phyloP scores from a whole-genome alignment of 805 yeast genomes.

The Spathaspora sp. region DNA sequence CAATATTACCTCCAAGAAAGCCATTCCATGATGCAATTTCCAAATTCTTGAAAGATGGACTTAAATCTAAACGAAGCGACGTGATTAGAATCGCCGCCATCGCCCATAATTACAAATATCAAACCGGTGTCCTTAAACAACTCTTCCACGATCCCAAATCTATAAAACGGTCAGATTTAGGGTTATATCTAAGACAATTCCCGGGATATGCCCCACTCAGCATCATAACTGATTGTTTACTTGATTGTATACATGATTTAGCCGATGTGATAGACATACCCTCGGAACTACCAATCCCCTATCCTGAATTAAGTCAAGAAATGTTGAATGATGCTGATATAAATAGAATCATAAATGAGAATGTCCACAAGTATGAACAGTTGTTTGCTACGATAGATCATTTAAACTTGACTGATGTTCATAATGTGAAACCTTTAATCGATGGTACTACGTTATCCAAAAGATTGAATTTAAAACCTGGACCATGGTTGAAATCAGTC shows the following conservation, averaged over 20 bases:
- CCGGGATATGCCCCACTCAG: constrained; percentile 50
- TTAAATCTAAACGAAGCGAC: constrained; percentile 59
- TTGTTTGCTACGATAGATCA: constrained; percentile 29
- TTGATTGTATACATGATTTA: constrained; percentile 19
- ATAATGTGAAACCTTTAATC: constrained; percentile 57
- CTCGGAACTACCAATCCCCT: constrained; percentile 7
- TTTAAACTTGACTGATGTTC: constrained; percentile 38
- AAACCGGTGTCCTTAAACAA: constrained; percentile 19
- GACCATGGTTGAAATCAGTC: constrained; percentile 76
- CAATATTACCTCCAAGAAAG: not conserved
- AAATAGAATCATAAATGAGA: constrained; percentile 3
- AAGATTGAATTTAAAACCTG: constrained; percentile 59
- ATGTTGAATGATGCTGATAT: constrained; percentile 3
- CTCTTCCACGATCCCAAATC: constrained; percentile 10
- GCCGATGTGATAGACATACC: not conserved
- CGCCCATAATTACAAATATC: constrained; percentile 22
- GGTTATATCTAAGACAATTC: constrained; percentile 52
- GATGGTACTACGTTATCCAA: constrained; percentile 70
- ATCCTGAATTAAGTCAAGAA: constrained; percentile 7
- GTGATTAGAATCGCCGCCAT: constrained; percentile 49
- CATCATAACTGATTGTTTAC: constrained; percentile 33
- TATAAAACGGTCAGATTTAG: constrained; percentile 54
- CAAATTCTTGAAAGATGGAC: constrained; percentile 58
- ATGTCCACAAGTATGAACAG: constrained; percentile 23
- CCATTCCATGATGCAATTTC: constrained; percentile 25